A percentile compares a stretch with the other conserved stretches of the same genome.
Evolutionary conservation across 2,329 filamentous ascomycete genomes (phyloP).

Genomic region (Dothidotthia symphoricarpi): DNA sequence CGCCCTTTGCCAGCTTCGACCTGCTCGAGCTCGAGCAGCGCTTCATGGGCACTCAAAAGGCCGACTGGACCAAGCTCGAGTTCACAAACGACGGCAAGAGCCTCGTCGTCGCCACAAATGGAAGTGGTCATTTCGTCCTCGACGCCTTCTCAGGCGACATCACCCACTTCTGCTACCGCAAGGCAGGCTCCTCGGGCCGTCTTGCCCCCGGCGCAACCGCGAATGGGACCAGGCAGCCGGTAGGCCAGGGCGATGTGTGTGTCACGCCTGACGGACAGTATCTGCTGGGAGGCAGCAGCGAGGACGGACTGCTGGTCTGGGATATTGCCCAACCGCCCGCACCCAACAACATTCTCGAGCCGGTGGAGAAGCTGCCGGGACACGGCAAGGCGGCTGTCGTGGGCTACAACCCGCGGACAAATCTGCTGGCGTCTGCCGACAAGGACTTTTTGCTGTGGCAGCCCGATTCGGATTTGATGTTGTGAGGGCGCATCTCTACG

Average conservation of each 20-base stretch:
- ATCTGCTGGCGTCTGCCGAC: slow-evolving; percentile 87
- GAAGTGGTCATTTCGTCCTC: slow-evolving; percentile 83
- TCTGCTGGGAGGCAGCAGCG: slow-evolving; percentile 73
- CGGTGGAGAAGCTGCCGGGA: slow-evolving; percentile 63
- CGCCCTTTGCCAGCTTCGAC: slow-evolving; percentile 84
- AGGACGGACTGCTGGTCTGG: slow-evolving; percentile 79
- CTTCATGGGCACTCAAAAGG: slow-evolving; percentile 45
- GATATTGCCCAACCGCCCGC: slow-evolving; percentile 60
- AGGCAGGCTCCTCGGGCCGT: slow-evolving; percentile 47
- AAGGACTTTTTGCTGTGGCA: slow-evolving; percentile 62
- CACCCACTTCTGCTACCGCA: slow-evolving; percentile 66
- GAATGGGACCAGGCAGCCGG: slow-evolving; percentile 29
- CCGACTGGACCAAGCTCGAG: slow-evolving; percentile 85
- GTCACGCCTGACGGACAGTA: slow-evolving; percentile 89
- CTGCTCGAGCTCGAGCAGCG: slow-evolving; percentile 62
- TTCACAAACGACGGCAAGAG: slow-evolving; percentile 95
- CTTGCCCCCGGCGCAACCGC: slow-evolving; percentile 44
- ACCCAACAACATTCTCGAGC: slow-evolving; percentile 61
- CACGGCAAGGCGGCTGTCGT: slow-evolving; percentile 66
- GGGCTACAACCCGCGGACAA: slow-evolving; percentile 86
- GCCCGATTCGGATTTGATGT: slow-evolving; percentile 47
- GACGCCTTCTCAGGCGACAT: slow-evolving; percentile 85
- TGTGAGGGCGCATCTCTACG: slow-evolving; percentile 14
- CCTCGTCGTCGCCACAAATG: slow-evolving; percentile 79
- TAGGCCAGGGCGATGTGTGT: slow-evolving; percentile 71